Evolutionary conservation across 2,329 filamentous ascomycete genomes (phyloP).

Genomic region (Dryadomyces sulphureus): DNA sequence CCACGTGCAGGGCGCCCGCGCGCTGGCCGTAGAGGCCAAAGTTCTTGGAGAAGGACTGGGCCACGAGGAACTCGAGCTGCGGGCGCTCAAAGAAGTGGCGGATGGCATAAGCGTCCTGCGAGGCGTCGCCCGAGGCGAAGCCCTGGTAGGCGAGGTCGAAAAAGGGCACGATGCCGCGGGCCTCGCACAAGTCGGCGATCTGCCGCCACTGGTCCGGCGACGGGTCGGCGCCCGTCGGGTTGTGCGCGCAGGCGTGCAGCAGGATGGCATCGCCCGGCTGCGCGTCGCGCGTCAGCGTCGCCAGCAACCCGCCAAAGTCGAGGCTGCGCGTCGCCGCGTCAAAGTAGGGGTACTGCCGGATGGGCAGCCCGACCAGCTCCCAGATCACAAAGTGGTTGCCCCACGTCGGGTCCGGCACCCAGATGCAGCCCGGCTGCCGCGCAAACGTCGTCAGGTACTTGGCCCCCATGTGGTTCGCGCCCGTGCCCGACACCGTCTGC

Average conservation of each 20-base stretch:
- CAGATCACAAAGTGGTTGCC: slow-evolving; percentile 99
- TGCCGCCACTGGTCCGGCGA: slow-evolving; percentile 89
- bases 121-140: slow-evolving; percentile 81
- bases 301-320: slow-evolving; percentile 79
- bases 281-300: slow-evolving; percentile 52
- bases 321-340: slow-evolving; percentile 74
- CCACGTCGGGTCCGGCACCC: slow-evolving; percentile 93
- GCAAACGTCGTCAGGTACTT: slow-evolving; percentile 91
- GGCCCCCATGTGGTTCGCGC: slow-evolving; percentile 81
- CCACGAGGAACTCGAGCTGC: slow-evolving; percentile 74
- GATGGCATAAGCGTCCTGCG: slow-evolving; percentile 73
- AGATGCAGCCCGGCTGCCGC: slow-evolving; percentile 56
- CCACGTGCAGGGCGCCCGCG: slow-evolving; percentile 88
- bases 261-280: slow-evolving; percentile 65
- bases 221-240: slow-evolving; percentile 92
- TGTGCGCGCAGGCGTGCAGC: slow-evolving; percentile 90
- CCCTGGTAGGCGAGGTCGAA: slow-evolving; percentile 97
- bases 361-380: slow-evolving; percentile 64
- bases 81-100: slow-evolving; percentile 74
- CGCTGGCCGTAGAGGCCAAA: slow-evolving; percentile 95
- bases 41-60: slow-evolving; percentile 93
- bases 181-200: slow-evolving; percentile 60
- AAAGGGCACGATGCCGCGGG: slow-evolving; percentile 84
- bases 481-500: slow-evolving; percentile 94
- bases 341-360: slow-evolving; percentile 88